These are phyloP conservation scores for Panicum miliaceum DNA, from an alignment of 176 grass and related monocot genomes.

Conservation along the genomic window DNA sequence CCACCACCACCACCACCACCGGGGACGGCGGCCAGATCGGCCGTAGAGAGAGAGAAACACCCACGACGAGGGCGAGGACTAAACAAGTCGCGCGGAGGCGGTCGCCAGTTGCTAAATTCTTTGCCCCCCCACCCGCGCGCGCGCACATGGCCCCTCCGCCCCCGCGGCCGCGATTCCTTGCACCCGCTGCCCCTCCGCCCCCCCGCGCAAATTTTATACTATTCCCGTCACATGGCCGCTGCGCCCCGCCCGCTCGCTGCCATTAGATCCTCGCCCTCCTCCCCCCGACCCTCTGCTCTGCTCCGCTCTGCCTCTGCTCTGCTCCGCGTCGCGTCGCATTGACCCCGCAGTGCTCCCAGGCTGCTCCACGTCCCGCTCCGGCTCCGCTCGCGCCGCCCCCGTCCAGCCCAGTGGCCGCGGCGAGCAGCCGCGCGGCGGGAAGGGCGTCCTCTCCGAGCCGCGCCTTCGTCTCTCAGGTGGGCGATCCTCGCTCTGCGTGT, in stretches of 20 bases:
- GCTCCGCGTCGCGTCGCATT: constrained; percentile 37
- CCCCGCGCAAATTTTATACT: constrained; percentile 63
- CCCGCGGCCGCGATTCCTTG: constrained; percentile 52
- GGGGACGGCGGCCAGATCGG: constrained; percentile 46
- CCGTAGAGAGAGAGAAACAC: constrained; percentile 4
- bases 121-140: constrained; percentile 2
- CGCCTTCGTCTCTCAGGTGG: neutral
- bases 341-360: neutral
- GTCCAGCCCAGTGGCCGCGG: neutral
- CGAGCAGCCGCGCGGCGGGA: neutral
- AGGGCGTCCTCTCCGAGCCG: neutral
- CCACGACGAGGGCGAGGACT: neutral
- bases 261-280: constrained; percentile 61
- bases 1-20: constrained; percentile 5
- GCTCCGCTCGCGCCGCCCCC: neutral
- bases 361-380: neutral
- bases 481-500: constrained; percentile 23
- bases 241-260: constrained; percentile 46
- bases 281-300: neutral
- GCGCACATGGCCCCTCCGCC: constrained; percentile 61
- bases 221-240: constrained; percentile 66
- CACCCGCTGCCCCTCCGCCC: constrained; percentile 54
- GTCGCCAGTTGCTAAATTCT: neutral
- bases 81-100: constrained; percentile 27
- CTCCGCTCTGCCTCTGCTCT: neutral